phyloP scores from a whole-genome alignment of 345 rosid species.

The Eucalyptus grandis region DNA sequence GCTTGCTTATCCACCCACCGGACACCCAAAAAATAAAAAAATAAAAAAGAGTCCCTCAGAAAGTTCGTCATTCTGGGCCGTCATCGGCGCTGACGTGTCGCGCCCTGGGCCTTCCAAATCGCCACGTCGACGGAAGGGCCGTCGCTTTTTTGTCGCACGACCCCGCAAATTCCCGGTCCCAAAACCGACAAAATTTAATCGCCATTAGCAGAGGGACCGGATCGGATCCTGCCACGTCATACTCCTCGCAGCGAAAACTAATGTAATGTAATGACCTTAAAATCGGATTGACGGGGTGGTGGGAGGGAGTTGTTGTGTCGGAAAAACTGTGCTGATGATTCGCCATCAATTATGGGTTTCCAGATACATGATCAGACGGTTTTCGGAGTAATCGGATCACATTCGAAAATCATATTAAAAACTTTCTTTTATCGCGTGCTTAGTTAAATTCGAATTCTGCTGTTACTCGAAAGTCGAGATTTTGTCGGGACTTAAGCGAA shows the following conservation, averaged over 20 bases:
- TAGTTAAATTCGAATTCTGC: not conserved
- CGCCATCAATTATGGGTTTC: not conserved
- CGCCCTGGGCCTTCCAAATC: not conserved
- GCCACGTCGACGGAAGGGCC: not conserved
- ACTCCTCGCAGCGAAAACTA: not conserved
- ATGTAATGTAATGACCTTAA: not conserved
- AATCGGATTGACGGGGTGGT: not conserved
- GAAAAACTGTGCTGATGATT: not conserved
- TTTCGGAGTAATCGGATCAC: not conserved
- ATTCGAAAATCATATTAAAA: not conserved
- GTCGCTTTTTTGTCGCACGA: not conserved
- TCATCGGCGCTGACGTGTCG: not conserved
- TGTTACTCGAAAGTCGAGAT: not conserved
- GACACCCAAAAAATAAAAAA: not conserved
- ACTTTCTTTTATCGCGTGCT: not conserved
- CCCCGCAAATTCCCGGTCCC: not conserved
- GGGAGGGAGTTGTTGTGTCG: not conserved
- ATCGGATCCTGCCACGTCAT: not conserved
- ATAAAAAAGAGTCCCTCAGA: not conserved
- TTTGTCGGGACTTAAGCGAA: not conserved
- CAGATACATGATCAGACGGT: not conserved
- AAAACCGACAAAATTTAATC: not conserved
- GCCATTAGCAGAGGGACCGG: not conserved
- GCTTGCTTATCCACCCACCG: not conserved
- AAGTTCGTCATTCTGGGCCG: not conserved